phyloP scores from a whole-genome alignment of 495 filamentous ascomycete genomes.

The Clavariopsis aquatica region DNA sequence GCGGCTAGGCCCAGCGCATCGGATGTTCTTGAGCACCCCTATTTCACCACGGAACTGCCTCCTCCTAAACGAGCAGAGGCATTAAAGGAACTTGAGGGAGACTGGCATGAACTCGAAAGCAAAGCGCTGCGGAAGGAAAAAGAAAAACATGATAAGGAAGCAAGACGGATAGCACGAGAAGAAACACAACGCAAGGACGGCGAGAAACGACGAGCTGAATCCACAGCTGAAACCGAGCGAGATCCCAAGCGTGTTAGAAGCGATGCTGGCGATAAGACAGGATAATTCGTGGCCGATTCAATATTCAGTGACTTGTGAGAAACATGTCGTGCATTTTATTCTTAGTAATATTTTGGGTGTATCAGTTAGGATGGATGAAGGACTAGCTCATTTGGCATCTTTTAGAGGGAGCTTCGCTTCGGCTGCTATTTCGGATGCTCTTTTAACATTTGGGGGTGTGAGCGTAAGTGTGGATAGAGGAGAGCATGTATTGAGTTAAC shows the following conservation, averaged over 20 bases:
- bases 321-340: too few relatives aligned
- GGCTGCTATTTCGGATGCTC: too few relatives aligned
- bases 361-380: too few relatives aligned
- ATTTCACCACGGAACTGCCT: slow-evolving; percentile 85
- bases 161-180: slow-evolving; percentile 40
- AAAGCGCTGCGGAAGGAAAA: slow-evolving; percentile 92
- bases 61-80: slow-evolving; percentile 74
- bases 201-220: slow-evolving; percentile 40
- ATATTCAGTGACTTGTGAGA: too few relatives aligned
- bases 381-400: too few relatives aligned
- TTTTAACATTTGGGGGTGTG: too few relatives aligned
- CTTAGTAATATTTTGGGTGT: too few relatives aligned
- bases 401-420: too few relatives aligned
- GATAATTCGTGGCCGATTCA: too few relatives aligned
- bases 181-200: slow-evolving; percentile 14
- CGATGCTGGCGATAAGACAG: neutral
- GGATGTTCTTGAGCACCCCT: slow-evolving; percentile 84
- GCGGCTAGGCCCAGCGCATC: slow-evolving; percentile 78
- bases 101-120: slow-evolving; percentile 99
- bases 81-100: slow-evolving; percentile 82
- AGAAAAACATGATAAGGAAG: slow-evolving; percentile 76
- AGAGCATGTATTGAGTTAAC: too few relatives aligned
- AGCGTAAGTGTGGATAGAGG: too few relatives aligned
- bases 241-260: slow-evolving; percentile 37
- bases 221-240: slow-evolving; percentile 21